Base-by-base conservation (phyloP, 345 rosid species). In the Brassica rapa region DNA sequence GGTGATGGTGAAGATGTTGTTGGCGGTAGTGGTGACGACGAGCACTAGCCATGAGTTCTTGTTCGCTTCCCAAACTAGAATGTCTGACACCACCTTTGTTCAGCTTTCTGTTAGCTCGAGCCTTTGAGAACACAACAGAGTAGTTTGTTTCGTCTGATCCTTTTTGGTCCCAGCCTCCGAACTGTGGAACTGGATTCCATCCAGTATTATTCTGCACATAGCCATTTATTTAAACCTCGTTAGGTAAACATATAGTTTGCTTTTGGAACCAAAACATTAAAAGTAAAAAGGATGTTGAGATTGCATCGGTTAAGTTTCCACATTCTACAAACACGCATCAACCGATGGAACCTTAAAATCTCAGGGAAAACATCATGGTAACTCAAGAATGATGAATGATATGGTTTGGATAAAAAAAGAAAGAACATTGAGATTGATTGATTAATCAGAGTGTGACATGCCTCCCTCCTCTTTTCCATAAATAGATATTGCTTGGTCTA, bases 161-260 rank as follows among this genome's bases (percentile, higher is more conserved):
- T 66, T 80, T 82, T 25, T 84, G 87, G 68, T 89, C 92, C 97
- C 98, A 91, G 14, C 82, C 93, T 77, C 96, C 98, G 49, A 93
- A 93, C 83, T 86, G 90, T 53, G 96, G 98, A 59, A 89, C 84
- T 35, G 94, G 64, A 76, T 56, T 67, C 89, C 86, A 83, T 14
- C 81, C 85, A 73, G 39, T 32, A 33, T 83, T 80, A 89, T 89
- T 86, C 91, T 89, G 87, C 8, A 49, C 55, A 74, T 2, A 29
- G 0, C 46, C 72, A 41, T 21, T 8, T 12, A 8, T 11, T 43
- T 14, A 14, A 68, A 55, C 74, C 60, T 68, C 32, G 11, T 76
- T 60, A 75, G 69, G 30, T 14, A 4, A 63, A 5, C 6, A 1
- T 9, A n/a, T 46, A 68, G 1, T 39, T 68, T 72, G 4, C 16